A percentile compares a stretch with the other conserved stretches of the same genome.
Evolutionary conservation across 257 asterid genomes (phyloP).

Genomic region (Solanum tarapatanum): DNA sequence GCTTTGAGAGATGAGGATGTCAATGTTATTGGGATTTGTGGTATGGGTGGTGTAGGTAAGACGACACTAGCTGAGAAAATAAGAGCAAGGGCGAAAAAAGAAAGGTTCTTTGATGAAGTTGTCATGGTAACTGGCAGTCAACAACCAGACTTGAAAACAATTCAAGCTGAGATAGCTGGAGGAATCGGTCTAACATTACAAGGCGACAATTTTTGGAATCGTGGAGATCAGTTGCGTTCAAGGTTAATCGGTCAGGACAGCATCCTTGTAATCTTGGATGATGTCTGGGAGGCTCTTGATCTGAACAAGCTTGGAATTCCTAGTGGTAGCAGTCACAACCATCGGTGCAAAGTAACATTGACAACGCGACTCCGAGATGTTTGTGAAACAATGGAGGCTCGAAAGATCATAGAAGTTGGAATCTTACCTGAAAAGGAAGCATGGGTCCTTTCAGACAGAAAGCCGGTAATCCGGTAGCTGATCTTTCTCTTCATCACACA

Average conservation of each 20-base stretch:
- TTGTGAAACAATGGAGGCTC: neutral
- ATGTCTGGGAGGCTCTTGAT: conserved; percentile 13
- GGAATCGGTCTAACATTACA: neutral
- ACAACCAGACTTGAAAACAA: neutral
- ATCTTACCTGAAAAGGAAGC: conserved; percentile 12
- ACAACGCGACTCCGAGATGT: neutral
- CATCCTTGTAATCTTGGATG: conserved; percentile 20
- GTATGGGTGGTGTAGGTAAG: conserved; percentile 1
- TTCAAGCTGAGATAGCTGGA: neutral
- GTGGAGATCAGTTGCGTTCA: neutral
- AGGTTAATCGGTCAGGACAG: neutral
- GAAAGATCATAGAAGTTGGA: neutral
- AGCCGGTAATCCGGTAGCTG: neutral
- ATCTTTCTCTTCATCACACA: neutral
- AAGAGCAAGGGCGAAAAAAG: neutral
- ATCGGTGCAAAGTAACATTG: conserved; percentile 9
- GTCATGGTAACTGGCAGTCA: neutral
- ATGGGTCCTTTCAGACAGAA: conserved; percentile 7
- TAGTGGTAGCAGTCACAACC: neutral
- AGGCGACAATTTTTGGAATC: neutral
- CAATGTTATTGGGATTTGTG: conserved; percentile 2
- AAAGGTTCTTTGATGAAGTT: neutral
- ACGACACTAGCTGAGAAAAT: conserved; percentile 1
- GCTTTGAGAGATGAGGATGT: neutral
- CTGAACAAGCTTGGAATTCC: conserved; percentile 14